Conservation (phyloP, 176 grass and related monocot species). For the Otatea glauca region DNA sequence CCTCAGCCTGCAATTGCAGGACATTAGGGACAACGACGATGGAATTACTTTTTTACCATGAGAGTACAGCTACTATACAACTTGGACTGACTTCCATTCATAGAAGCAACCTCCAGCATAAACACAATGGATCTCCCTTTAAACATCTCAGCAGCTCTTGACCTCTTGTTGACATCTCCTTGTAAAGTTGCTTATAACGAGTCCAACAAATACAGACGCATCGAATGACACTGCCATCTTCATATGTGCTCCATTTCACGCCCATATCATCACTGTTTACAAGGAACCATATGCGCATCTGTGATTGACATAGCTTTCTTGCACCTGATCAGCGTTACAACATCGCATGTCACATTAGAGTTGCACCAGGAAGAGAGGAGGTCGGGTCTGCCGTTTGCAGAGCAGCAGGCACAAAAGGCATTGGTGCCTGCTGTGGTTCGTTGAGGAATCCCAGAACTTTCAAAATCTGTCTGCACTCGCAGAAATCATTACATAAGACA, state of each 20-base stretch:
- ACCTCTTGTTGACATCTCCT: background rate
- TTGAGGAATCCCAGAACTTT: slow-evolving; percentile 69
- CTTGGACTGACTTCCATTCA: background rate
- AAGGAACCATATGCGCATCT: background rate
- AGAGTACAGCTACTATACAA: slow-evolving; percentile 45
- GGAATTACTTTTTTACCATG: slow-evolving; percentile 17
- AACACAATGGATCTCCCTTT: slow-evolving; percentile 7
- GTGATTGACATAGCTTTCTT: slow-evolving; percentile 39
- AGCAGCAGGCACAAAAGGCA: slow-evolving; percentile 56
- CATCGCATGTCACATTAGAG: slow-evolving; percentile 60
- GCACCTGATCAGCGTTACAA: slow-evolving; percentile 23
- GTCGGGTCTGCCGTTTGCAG: slow-evolving; percentile 57
- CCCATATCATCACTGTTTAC: slow-evolving; percentile 4
- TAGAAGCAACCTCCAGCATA: slow-evolving; percentile 12
- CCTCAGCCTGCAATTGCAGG: slow-evolving; percentile 35
- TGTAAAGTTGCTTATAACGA: slow-evolving; percentile 14
- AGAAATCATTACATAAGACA: slow-evolving; percentile 37
- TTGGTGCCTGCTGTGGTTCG: slow-evolving; percentile 63
- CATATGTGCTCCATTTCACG: slow-evolving; percentile 12
- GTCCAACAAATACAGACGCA: slow-evolving; percentile 8
- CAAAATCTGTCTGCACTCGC: slow-evolving; percentile 68
- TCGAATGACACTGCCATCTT: slow-evolving; percentile 25
- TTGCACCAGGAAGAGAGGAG: slow-evolving; percentile 71
- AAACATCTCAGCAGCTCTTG: background rate
- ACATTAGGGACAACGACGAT: background rate